A percentile compares a stretch with the other conserved stretches of the same genome.
phyloP scores from a whole-genome alignment of 2,329 filamentous ascomycete species.

The Shiraia bambusicola region DNA sequence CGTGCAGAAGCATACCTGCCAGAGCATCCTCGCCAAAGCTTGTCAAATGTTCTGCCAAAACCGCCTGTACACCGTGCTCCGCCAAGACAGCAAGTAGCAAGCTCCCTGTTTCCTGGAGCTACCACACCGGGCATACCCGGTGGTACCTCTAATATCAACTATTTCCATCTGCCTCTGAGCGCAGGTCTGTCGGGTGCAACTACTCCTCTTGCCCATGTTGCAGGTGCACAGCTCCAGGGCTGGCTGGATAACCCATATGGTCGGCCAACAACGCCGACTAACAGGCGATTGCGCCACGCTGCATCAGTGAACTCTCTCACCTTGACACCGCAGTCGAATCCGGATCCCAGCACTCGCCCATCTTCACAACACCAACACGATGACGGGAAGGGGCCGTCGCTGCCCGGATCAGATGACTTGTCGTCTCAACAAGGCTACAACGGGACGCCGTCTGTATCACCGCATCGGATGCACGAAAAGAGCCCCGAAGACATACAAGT shows the following conservation, averaged over 20 bases:
- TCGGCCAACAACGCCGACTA: conserved; percentile 37
- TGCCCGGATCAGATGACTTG: conserved; percentile 28
- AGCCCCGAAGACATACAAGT: conserved; percentile 87
- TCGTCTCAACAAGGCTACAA: conserved; percentile 33
- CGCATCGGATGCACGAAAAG: conserved; percentile 66
- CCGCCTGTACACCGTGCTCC: conserved; percentile 31
- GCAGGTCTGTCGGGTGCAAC: conserved; percentile 72
- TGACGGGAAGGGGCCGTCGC: conserved; percentile 28
- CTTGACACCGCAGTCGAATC: conserved; percentile 48
- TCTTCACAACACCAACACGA: conserved; percentile 48
- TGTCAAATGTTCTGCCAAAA: conserved; percentile 29
- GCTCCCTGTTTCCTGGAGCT: conserved; percentile 43
- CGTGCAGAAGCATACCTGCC: conserved; percentile 18
- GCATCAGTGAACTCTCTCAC: conserved; percentile 51
- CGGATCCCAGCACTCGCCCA: conserved; percentile 47
- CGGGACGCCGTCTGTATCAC: conserved; percentile 39
- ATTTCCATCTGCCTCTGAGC: conserved; percentile 77
- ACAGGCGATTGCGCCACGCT: conserved; percentile 40
- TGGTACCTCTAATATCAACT: conserved; percentile 74
- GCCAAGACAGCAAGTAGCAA: conserved; percentile 40
- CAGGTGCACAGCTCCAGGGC: conserved; percentile 65
- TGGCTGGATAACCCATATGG: conserved; percentile 47
- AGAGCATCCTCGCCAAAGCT: conserved; percentile 22
- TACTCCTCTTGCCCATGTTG: conserved; percentile 77
- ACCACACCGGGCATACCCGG: conserved; percentile 64